Evolutionary conservation across 176 grass and related monocot species (phyloP), one percentile per base, ranked within the genome.

Genomic region (Lolium perenne): DNA sequence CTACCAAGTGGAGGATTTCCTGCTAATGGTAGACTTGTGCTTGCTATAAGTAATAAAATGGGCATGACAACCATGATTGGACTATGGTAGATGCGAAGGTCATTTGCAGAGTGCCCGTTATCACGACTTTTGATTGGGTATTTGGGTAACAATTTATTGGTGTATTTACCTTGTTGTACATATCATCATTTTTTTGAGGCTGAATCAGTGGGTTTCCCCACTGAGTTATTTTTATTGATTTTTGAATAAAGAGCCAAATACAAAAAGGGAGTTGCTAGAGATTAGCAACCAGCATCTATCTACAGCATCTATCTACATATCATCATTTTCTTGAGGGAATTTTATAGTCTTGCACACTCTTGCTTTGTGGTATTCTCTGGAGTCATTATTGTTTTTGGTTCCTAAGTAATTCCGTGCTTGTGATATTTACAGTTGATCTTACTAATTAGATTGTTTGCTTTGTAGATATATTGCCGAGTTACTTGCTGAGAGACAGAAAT

Each of bases 401-500:
- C 23, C 81, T 68, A 43, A 26, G 20, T 75, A 38, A 76, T 80
- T 40, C 12, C 10, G 46, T 65, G 56, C 58, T 22, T n/a, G 26
- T 47, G 10, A 50, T 79, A 67, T 1, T 49, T 82, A 11, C 67
- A 51, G 53, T 81, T 64, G 53, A 69, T 80, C 35, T 41, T 48
- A 46, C 57, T 87, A 57, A 83, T 66, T 65, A 8, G 50, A 38
- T 75, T 25, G 0, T 48, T 79, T 85, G 23, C n/a, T 79, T 69
- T 68, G 67, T 62, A 99, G 94, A 75, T 99, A 94, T 87, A 85
- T 99, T 82, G 84, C 94, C 47, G 94, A 96, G 65, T 83, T 99
- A 83, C 86, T 99, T 61, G 90, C 90, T 1, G 97, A 99, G 84
- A 96, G 94, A 83, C 94, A 96, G 85, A 99, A 99, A 75, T 90